phyloP scores from a whole-genome alignment of 306 rosid genomes.

The Parietaria judaica region DNA sequence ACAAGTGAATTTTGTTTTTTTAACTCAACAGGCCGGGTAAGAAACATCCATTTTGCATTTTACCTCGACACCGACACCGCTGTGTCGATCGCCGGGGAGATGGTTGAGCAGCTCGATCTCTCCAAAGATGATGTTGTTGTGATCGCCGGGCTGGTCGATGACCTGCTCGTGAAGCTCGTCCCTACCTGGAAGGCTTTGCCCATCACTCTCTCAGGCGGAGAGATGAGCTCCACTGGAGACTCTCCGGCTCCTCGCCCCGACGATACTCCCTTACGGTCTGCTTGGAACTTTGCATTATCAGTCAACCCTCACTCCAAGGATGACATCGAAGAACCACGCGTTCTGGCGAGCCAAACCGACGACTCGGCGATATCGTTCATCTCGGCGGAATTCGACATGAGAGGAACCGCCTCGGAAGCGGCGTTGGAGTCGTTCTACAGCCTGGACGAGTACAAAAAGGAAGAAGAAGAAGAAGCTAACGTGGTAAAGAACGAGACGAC shows the following conservation, averaged over 20 bases:
- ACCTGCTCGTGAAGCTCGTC: conserved; percentile 43
- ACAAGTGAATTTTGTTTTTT: conserved; percentile 5
- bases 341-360: conserved; percentile 27
- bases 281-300: conserved; percentile 23
- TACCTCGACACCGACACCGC: conserved; percentile 65
- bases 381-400: conserved; percentile 34
- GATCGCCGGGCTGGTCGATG: conserved; percentile 59
- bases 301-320: conserved; percentile 13
- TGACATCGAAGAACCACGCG: conserved; percentile 15
- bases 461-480: conserved; percentile 21
- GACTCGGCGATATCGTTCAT: conserved; percentile 42
- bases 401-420: conserved; percentile 19
- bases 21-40: conserved; percentile 47
- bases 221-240: conserved; percentile 19
- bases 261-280: conserved; percentile 18
- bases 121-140: conserved; percentile 40
- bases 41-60: conserved; percentile 75
- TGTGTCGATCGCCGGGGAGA: conserved; percentile 73
- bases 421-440: conserved; percentile 16
- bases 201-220: conserved; percentile 26
- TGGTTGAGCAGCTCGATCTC: conserved; percentile 80
- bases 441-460: conserved; percentile 32
- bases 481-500: conserved; percentile 21
- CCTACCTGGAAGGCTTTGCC: conserved; percentile 48
- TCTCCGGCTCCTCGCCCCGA: conserved; percentile 19